These are phyloP conservation scores for Immersiporthe knoxdaviesiana DNA, from an alignment of 2,329 filamentous ascomycete species.

Conservation along the genomic window DNA sequence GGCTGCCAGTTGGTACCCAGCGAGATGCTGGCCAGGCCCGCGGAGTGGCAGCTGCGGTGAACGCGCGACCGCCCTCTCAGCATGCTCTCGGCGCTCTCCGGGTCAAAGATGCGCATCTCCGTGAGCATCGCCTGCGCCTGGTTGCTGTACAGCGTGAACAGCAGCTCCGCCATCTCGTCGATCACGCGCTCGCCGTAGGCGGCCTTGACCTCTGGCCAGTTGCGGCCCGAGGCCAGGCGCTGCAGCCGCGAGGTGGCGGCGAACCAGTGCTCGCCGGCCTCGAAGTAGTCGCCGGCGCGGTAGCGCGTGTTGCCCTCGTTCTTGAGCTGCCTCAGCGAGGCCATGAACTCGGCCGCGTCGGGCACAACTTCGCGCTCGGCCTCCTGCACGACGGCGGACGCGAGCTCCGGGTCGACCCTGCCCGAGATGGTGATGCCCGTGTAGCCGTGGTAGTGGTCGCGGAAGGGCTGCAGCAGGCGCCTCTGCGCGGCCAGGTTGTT, in stretches of 20 bases:
- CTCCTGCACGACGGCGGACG: conserved; percentile 6
- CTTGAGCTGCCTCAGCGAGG: conserved; percentile 12
- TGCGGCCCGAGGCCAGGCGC: conserved; percentile 10
- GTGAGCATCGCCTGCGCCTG: background rate
- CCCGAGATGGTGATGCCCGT: conserved; percentile 14
- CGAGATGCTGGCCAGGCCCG: background rate
- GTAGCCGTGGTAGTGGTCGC: conserved; percentile 16
- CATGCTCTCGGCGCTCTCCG: background rate
- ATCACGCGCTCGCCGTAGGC: background rate
- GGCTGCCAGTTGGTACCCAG: conserved; percentile 16
- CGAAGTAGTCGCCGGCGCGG: background rate
- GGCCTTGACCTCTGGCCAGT: conserved; percentile 5
- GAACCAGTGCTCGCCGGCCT: conserved; percentile 6
- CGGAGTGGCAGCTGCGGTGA: background rate
- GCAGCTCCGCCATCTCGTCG: background rate
- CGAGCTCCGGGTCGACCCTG: conserved; percentile 6
- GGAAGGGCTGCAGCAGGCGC: conserved; percentile 21
- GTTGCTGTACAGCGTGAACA: conserved; percentile 8
- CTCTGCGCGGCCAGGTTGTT: conserved; percentile 10
- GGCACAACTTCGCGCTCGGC: conserved; percentile 1
- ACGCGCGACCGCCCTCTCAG: background rate
- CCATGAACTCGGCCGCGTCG: conserved; percentile 1
- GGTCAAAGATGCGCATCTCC: conserved; percentile 1
- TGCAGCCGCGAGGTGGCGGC: conserved; percentile 3
- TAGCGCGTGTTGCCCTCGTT: conserved; percentile 19